Evolutionary conservation across 1,284 basidiomycete species (phyloP), one percentile per base, ranked within the genome.

Genomic region (Ustilago crameri): DNA sequence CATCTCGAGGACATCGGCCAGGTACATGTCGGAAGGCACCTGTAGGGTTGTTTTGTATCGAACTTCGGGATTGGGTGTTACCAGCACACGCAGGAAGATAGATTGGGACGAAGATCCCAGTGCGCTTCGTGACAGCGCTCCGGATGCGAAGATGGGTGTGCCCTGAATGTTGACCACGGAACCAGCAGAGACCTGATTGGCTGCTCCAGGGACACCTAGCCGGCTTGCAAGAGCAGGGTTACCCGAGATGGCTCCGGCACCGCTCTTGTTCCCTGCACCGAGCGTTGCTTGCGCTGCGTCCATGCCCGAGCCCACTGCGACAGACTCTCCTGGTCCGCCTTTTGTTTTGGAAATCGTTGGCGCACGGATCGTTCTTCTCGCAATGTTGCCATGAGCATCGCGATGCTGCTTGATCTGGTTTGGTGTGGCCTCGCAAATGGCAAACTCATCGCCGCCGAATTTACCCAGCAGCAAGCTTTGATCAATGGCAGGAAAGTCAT

Each of bases 401-500:
- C 89, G 87, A 78, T 96, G 95, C 79, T 96, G 93, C 83, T 90
- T 88, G 42, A 92, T 65, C 64, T 98, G 95, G 4, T 89, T 84
- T 0, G 89, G 84, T 4, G 89, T 91, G 0, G 88, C 88, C 87
- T 85, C 84, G 20, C 84, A 95, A 17, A 98, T 88, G 5, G 94
- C 96, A 82, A 94, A 97, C 37, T 93, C 92, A 51, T 92, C 91
- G 51, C 93, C 91, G 44, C 91, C 91, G 84, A 98, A 97, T 79
- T 93, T 94, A 34, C 89, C 88, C 15, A 95, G 90, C 75, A 90
- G 90, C 7, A 91, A 88, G 48, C 89, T 90, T 34, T 95, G 87
- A 82, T 98, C 96, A 12, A 96, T 91, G 2, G 95, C 94, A 27
- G 96, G 95, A 79, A 95, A 98, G 84, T 99, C 96, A 82, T 98